Evolutionary conservation across 495 filamentous ascomycete genomes (phyloP), one percentile per base, ranked within the genome.

Genomic region (Penicillium cosmopolitanum): DNA sequence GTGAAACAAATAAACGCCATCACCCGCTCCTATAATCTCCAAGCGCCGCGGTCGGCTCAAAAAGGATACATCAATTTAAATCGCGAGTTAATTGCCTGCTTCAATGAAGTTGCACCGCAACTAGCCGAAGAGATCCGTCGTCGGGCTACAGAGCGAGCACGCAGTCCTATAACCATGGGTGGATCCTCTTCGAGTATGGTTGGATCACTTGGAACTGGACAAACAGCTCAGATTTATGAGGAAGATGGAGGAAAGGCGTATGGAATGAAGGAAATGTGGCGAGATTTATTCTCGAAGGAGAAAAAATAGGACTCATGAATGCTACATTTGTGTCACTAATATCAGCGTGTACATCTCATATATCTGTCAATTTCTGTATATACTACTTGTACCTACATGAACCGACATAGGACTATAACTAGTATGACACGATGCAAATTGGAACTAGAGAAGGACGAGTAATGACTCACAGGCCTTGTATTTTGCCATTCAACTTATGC

Each of bases 51-150:
- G 33, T 83, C 96, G 0, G 94, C 93, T 12, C 95, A 94, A 71
- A 98, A 98, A 74, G 91, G 95, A 2, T 98, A 98, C 65, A 90
- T 92, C 69, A 87, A 80, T 23, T 84, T 98, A 3, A 87, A 91
- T 28, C 87, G 95, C 36, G 95, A 98, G 69, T 77, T 98, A 11
- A 82, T 79, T 21, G 79, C 82, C 9, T 96, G 92, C 66, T 98
- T 86, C 68, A 88, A 90, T 1, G 93, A 96, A 54, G 85, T 96
- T 4, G 95, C 95, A 1, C 92, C 92, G 0, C 72, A 76, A 52
- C 70, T 98, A 0, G 82, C 91, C 0, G 77, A 81, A 9, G 85
- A 85, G 55, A 96, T 98, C 50, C 79, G 77, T 47, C 83, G 89
- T 21, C 78, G 91, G 19, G 90, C 92, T 0, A 71, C 79, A 13